Percentiles rank a stretch among this genome's conserved stretches.
phyloP scores from a whole-genome alignment of 1,139 yeast genomes.

The Wickerhamiella infanticola region DNA sequence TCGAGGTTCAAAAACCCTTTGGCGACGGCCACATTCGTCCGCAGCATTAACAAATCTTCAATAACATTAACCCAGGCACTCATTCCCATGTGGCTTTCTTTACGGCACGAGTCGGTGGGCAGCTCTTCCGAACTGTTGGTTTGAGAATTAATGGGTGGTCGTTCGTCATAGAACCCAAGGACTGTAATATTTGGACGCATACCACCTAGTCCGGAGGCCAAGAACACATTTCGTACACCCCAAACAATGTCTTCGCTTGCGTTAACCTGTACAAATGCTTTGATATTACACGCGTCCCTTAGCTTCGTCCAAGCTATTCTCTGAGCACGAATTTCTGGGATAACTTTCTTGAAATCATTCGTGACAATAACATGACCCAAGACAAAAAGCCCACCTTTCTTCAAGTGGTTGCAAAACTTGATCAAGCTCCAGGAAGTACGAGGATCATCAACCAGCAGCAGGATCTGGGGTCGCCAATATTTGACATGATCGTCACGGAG shows the following conservation, averaged over 20 bases:
- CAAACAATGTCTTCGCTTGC: conserved; percentile 77
- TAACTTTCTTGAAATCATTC: conserved; percentile 31
- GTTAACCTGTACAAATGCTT: conserved; percentile 88
- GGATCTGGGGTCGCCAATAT: conserved; percentile 93
- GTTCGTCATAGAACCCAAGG: conserved; percentile 63
- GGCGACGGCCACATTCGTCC: conserved; percentile 86
- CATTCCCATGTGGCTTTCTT: conserved; percentile 52
- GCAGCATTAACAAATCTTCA: conserved; percentile 85
- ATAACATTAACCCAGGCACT: conserved; percentile 84
- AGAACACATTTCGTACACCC: conserved; percentile 88
- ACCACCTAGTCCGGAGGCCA: conserved; percentile 92
- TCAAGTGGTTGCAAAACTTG: conserved; percentile 84
- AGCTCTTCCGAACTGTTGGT: conserved; percentile 25
- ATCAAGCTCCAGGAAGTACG: conserved; percentile 82
- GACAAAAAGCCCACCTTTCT: conserved; percentile 85
- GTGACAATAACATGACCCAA: conserved; percentile 80
- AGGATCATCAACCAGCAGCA: conserved; percentile 79
- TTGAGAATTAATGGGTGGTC: conserved; percentile 10
- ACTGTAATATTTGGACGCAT: conserved; percentile 95
- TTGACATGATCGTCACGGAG: conserved; percentile 84
- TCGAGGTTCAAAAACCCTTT: conserved; percentile 57
- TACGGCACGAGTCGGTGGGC: conserved; percentile 72
- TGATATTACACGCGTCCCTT: conserved; percentile 59
- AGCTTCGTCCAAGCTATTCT: conserved; percentile 70
- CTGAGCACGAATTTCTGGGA: conserved; percentile 49